Conservation (phyloP, 2,329 filamentous ascomycete genomes). For the Calonectria multiphialidica region DNA sequence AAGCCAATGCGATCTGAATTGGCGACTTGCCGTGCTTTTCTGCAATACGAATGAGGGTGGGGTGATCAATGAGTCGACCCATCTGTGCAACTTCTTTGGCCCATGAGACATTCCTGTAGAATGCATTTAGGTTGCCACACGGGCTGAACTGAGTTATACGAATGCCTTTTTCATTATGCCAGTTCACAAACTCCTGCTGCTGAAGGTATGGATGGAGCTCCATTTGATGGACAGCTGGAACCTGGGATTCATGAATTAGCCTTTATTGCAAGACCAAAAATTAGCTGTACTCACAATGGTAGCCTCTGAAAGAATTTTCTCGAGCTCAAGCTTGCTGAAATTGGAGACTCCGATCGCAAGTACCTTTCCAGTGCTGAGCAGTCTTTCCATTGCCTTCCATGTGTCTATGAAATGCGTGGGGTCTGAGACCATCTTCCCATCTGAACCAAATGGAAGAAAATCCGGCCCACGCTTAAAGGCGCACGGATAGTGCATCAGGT, state of each 20-base stretch:
- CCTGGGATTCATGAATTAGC: not conserved
- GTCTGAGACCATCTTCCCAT: not conserved
- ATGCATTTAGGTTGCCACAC: not conserved
- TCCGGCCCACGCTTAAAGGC: not conserved
- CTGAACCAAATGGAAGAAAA: not conserved
- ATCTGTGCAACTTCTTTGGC: not conserved
- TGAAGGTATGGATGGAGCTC: not conserved
- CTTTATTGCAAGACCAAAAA: not conserved
- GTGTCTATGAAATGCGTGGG: not conserved
- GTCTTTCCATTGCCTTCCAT: not conserved
- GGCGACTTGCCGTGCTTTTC: not conserved
- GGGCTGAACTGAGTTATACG: not conserved
- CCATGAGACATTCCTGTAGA: not conserved
- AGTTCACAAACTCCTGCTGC: not conserved
- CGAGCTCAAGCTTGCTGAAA: not conserved
- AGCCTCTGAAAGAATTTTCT: not conserved
- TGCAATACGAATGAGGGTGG: not conserved
- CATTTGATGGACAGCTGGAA: not conserved
- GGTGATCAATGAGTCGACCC: not conserved
- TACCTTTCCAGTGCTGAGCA: not conserved
- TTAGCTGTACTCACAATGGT: not conserved
- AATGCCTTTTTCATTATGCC: not conserved
- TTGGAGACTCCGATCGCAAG: not conserved
- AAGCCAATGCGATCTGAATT: not conserved
- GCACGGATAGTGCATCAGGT: slow-evolving; percentile 19